phyloP scores from a whole-genome alignment of 2,329 filamentous ascomycete species.

The Aureobasidium vineae region DNA sequence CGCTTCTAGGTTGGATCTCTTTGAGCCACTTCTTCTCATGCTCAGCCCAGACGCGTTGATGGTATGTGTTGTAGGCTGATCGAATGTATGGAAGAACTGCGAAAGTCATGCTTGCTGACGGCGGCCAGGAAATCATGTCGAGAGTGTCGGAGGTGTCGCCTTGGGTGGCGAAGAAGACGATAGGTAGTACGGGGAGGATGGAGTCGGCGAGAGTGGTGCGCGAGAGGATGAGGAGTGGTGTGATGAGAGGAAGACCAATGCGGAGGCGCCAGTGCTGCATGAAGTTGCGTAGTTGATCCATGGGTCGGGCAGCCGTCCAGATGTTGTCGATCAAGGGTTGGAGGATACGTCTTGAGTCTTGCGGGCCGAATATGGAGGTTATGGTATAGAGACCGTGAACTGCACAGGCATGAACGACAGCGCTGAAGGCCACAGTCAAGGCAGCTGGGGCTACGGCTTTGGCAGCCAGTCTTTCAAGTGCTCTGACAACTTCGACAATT shows the following conservation, averaged over 20 bases:
- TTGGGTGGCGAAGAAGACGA: slow-evolving; percentile 60
- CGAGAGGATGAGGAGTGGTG: slow-evolving; percentile 65
- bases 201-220: slow-evolving; percentile 63
- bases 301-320: slow-evolving; percentile 37
- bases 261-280: slow-evolving; percentile 52
- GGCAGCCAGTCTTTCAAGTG: slow-evolving; percentile 56
- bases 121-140: slow-evolving; percentile 62
- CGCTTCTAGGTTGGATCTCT: slow-evolving; percentile 58
- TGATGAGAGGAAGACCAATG: slow-evolving; percentile 65
- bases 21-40: slow-evolving; percentile 61
- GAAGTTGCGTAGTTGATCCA: slow-evolving; percentile 31
- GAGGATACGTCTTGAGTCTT: slow-evolving; percentile 59
- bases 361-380: slow-evolving; percentile 63
- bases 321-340: slow-evolving; percentile 41
- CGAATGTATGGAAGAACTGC: slow-evolving; percentile 65
- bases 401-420: slow-evolving; percentile 47
- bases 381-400: slow-evolving; percentile 62
- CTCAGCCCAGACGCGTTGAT: slow-evolving; percentile 58
- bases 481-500: slow-evolving; percentile 65
- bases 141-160: slow-evolving; percentile 46
- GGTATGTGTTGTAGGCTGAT: slow-evolving; percentile 61
- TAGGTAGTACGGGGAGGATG: slow-evolving; percentile 61
- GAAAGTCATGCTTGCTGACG: slow-evolving; percentile 63
- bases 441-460: slow-evolving; percentile 63
- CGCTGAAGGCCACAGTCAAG: slow-evolving; percentile 42